Base-by-base conservation (phyloP, 148 eudicot species). In the Camellia japonica region DNA sequence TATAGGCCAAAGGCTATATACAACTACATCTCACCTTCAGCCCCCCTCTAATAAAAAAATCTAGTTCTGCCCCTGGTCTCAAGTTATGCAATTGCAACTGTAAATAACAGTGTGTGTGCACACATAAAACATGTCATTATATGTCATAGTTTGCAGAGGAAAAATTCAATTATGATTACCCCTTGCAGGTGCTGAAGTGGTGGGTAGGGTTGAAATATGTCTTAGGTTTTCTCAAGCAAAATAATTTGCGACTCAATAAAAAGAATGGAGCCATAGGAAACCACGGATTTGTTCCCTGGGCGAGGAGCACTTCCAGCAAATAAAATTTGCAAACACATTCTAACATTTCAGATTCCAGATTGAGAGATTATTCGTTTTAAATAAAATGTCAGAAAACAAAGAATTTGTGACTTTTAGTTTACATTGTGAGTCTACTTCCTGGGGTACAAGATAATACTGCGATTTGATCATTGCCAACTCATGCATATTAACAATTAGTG, bases 121-220 rank as follows among this genome's bases (percentile, higher is more conserved):
- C 2, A 4, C 41, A 74, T 30, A 61, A 67, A 67, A 78, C 65
- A 68, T 38, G 38, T 9, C 55, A 14, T 7, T 16, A 19, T 58
- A 14, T 68, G 51, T 41, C 41, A 78, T 56, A 69, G 19, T 67
- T 78, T 9, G 23, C 9, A 68, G 38, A 65, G 61, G 61, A 52
- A 72, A 1, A 14, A 54, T 49, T 41, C 61, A 72, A 52, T 54
- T 10, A 43, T 6, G 61, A 52, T 72, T 52, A 13, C 18, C 61
- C 61, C 43, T 20, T 20, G 41, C 42, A 61, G 71, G 76, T 79
- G 66, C 76, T 62, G 43, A 60, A 62, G 60, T 61, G 68, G 76
- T 46, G 69, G 41, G 16, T 19, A 6, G 73, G 38, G 38, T 44
- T 30, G 72, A 41, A 51, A 18, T 38, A 68, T 15, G 19, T 20